Evolutionary conservation across 2,329 filamentous ascomycete species (phyloP), one percentile per base, ranked within the genome.

Genomic region (Cadophora sp.): DNA sequence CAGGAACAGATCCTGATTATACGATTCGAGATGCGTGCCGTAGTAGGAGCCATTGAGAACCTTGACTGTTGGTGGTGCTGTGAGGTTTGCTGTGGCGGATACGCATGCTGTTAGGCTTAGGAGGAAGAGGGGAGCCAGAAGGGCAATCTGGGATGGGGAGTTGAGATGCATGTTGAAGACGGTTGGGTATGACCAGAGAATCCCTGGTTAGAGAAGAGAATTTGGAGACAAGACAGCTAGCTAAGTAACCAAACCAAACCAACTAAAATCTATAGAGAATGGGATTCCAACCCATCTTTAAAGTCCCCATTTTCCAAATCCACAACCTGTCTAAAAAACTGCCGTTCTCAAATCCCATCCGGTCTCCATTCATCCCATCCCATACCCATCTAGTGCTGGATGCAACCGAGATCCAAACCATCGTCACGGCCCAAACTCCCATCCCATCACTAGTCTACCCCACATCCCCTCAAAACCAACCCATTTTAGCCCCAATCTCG

Each of bases 1-100:
- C 0, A 73, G 61, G 53, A 73, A 73, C 29, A 65, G 64, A 43
- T 73, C 72, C 43, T 73, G 64, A 16, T 71, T 67, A 31, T 69
- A 71, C 1, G 27, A n/a, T 11, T 63, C 24, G 14, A 51, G 65
- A 59, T 73, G 66, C 1, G 60, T 31, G 12, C 72, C 72, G 11
- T 59, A 56, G 55, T 73, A 73, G 14, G 71, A 66, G 16, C 72
- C 72, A 65, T 74, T 74, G 31, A 65, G 29, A 3, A 64, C 51
- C 7, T 27, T 68, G 22, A 62, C 65, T n/a, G 40, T 40, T 19
- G 69, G 69, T 14, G 59, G 69, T 14, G 59, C 55, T 9, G 43
- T 22, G 43, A 14, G 22, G 7, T 37, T n/a, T n/a, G n/a, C n/a
- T n/a, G n/a, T n/a, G n/a, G n/a, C n/a, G n/a, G n/a, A n/a, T n/a